phyloP scores from a whole-genome alignment of 2,329 filamentous ascomycete genomes.

The Talaromyces sp. region DNA sequence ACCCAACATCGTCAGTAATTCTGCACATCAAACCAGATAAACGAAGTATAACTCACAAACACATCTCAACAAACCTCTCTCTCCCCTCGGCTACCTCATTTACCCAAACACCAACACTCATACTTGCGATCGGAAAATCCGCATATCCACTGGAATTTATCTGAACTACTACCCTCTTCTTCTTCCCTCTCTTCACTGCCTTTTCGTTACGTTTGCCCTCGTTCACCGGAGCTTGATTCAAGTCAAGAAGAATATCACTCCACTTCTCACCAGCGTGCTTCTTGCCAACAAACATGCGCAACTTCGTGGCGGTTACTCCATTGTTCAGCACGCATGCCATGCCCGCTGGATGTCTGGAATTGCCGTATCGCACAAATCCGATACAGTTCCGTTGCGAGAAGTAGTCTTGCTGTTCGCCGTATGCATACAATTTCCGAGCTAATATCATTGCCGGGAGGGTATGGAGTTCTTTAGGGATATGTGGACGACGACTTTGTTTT shows the following conservation, averaged over 20 bases:
- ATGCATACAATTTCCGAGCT: constrained; percentile 61
- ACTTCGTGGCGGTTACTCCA: constrained; percentile 40
- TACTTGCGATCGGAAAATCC: constrained; percentile 50
- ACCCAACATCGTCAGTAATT: background rate
- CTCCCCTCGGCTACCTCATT: constrained; percentile 51
- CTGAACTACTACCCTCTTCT: constrained; percentile 48
- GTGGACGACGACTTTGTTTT: background rate
- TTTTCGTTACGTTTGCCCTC: background rate
- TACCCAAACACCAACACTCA: constrained; percentile 60
- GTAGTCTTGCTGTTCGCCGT: constrained; percentile 61
- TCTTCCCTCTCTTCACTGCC: background rate
- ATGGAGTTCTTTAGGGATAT: constrained; percentile 29
- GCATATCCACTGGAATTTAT: constrained; percentile 59
- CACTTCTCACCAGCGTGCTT: constrained; percentile 56
- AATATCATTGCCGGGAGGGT: constrained; percentile 56
- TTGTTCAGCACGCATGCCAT: constrained; percentile 57
- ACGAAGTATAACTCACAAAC: constrained; percentile 30
- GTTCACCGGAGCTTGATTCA: background rate
- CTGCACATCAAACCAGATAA: background rate
- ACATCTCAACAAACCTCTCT: constrained; percentile 43
- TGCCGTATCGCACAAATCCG: constrained; percentile 52
- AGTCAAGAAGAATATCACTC: constrained; percentile 57
- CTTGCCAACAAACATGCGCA: constrained; percentile 59
- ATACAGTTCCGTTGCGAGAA: constrained; percentile 58
- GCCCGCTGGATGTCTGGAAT: constrained; percentile 45